Evolutionary conservation across 306 rosid species (phyloP), one percentile per base, ranked within the genome.

Genomic region (Mucuna pruriens): DNA sequence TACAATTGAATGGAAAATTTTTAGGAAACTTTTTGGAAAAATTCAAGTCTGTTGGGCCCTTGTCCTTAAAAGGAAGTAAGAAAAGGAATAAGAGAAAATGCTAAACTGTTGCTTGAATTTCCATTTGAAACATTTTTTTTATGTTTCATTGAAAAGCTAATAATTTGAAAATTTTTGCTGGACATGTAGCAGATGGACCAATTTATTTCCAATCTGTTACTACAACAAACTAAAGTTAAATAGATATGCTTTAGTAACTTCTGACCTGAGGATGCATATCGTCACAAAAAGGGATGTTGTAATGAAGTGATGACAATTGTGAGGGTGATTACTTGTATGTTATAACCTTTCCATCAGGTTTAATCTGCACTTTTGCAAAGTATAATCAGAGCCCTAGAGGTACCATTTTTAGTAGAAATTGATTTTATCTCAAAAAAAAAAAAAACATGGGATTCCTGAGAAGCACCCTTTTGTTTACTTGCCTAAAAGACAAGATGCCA

Each of bases 221-320:
- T 48, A 11, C 4, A 8, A 34, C 26, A 64, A 10, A 22, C 22
- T 48, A 10, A 51, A 13, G 9, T 78, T 9, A 38, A 13, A 23
- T n/a, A 25, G 15, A 33, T 64, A 48, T 10, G 40, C 26, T 36
- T 33, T 49, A 51, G 2, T 34, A 65, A 52, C 9, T 23, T 78
- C 9, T 78, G 42, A 52, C 31, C 55, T 66, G 29, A 78, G 31
- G 34, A 16, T 67, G 34, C 70, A 6, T 79, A 39, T 29, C 62
- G 55, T 29, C 44, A 3, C 48, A 19, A 69, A 57, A 60, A 39
- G 9, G 61, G 38, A 26, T 55, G 26, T 17, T 69, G 8, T 55
- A 9, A 7, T 68, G 40, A 78, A 52, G 20, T 7, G 68, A 48
- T 51, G 55, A 64, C 42, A 70, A 11, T 51, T 48, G 74, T 66